These are phyloP conservation scores for Leucosporidium scottii DNA, from an alignment of 768 basidiomycete species.

Conservation along the genomic window DNA sequence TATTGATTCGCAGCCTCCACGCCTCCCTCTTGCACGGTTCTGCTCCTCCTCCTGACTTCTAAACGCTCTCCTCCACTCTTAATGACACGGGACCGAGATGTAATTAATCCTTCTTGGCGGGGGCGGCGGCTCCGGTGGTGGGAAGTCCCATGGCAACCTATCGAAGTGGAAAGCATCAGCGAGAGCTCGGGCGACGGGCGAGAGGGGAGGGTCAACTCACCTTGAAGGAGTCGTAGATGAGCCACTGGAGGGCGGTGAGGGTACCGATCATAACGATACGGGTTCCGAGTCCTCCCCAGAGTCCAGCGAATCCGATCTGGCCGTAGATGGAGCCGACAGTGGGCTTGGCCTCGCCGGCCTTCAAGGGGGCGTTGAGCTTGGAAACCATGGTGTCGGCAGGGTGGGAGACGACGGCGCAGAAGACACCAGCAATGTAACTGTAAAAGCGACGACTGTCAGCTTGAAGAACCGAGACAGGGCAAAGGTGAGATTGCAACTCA, in stretches of 20 bases:
- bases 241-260: constrained; percentile 50
- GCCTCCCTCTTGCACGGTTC: no score
- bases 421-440: constrained; percentile 39
- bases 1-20: no score
- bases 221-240: constrained; percentile 89
- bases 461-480: not conserved
- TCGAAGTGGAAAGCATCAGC: constrained; percentile 54
- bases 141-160: constrained; percentile 46
- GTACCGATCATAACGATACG: constrained; percentile 52
- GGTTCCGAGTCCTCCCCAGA: constrained; percentile 62
- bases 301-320: constrained; percentile 38
- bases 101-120: constrained; percentile 18
- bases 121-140: constrained; percentile 25
- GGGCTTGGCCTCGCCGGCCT: constrained; percentile 33
- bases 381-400: constrained; percentile 37
- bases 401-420: constrained; percentile 38
- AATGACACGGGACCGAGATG: no score
- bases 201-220: not conserved
- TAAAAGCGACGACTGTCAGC: not conserved
- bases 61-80: no score
- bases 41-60: no score
- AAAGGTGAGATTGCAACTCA: not conserved
- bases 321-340: constrained; percentile 34
- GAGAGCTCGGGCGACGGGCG: not conserved
- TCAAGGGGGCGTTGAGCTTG: constrained; percentile 37